Evolutionary conservation across 768 basidiomycete species (phyloP), one percentile per base, ranked within the genome.

Genomic region (Cantharellus anzutake): DNA sequence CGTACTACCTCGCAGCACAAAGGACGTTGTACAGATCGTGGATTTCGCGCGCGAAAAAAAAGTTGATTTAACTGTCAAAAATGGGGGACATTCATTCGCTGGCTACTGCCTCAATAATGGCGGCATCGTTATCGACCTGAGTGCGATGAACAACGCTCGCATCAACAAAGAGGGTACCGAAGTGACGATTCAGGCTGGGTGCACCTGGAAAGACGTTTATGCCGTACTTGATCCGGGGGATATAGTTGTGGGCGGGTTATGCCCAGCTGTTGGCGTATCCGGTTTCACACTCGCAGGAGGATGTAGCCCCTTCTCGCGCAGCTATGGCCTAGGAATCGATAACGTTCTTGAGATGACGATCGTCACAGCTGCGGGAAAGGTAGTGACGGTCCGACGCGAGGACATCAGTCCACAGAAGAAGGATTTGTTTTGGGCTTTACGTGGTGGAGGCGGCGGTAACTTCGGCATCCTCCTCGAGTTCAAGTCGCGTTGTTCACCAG

Each of bases 361-460:
- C 35, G 59, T 62, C 16, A 62, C 61, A 16, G 41, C 61, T 2
- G 61, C 59, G 11, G 61, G 61, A 16, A 40, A 60, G 34, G 20
- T 60, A 37, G 51, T 53, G 51, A 53, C 4, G 51, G 14, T 55
- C 44, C 48, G 41, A 37, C 29, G 48, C 20, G 3, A 62, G 60
- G 41, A 16, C n/a, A 7, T 59, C 16, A 14, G n/a, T n/a, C n/a
- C n/a, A n/a, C 48, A 56, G 52, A 60, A 60, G 4, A 60, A 38
- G 42, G 61, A 62, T 51, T 44, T 62, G 5, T 62, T 62, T 55
- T 62, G 61, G 61, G 61, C 61, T 14, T 35, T 62, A 4, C 61
- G 61, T 34, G 61, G 61, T 29, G 61, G 61, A 34, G 61, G 61
- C 7, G 61, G 48, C 11, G 61, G 56, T 4, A 57, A 29, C 29